phyloP scores from a whole-genome alignment of 163 green algal genomes.

The Scenedesmus sp. region DNA sequence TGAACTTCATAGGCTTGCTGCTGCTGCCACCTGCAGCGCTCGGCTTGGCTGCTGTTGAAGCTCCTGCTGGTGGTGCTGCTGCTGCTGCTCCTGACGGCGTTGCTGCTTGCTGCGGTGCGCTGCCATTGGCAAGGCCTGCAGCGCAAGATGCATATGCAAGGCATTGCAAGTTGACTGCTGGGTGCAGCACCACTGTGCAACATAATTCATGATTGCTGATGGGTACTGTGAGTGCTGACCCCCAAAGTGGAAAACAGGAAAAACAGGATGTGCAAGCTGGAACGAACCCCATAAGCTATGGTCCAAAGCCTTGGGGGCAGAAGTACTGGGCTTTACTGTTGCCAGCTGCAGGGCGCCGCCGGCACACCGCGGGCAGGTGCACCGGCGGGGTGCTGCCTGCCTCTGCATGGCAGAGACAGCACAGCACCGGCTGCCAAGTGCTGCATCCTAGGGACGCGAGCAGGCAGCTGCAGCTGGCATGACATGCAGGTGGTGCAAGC shows the following conservation, averaged over 20 bases:
- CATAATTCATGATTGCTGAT: not conserved
- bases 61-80: not conserved
- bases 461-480: not conserved
- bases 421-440: not conserved
- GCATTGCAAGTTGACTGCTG: too few relatives aligned
- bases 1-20: conserved; percentile 6
- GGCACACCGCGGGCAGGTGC: not conserved
- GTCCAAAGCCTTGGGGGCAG: not conserved
- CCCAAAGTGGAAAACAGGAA: not conserved
- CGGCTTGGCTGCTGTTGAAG: not conserved
- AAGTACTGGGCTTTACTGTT: conserved; percentile 34
- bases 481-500: not conserved
- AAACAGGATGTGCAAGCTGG: conserved; percentile 33
- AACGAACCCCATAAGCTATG: conserved; percentile 28
- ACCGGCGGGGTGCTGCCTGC: not conserved
- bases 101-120: not conserved
- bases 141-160: not conserved
- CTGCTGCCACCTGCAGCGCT: not conserved
- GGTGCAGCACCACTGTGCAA: not conserved
- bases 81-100: not conserved
- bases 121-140: conserved; percentile 7
- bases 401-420: not conserved
- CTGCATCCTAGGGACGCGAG: too few relatives aligned
- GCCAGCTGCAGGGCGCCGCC: not conserved
- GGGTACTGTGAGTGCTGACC: not conserved